Percentiles rank a stretch among this genome's conserved stretches.
Conservation (phyloP, 768 basidiomycete genomes). For the Gymnopilus junonius region DNA sequence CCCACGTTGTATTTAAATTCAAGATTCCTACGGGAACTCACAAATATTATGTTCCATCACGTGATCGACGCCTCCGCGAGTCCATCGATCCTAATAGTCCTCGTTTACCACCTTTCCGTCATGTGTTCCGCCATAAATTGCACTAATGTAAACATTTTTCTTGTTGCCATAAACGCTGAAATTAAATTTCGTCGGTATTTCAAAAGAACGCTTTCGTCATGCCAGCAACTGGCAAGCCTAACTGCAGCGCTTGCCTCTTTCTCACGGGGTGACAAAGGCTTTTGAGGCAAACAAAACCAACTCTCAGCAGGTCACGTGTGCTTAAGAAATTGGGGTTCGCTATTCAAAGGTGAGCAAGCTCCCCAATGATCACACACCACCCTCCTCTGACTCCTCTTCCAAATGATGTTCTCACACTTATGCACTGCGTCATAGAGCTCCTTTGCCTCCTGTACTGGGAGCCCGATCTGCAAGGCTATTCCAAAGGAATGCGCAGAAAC, state of each 20-base stretch:
- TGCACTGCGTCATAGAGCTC: neutral
- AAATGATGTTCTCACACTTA: neutral
- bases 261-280: no score
- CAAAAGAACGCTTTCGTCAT: no score
- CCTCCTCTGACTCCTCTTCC: neutral
- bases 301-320: no score
- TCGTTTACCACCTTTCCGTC: neutral
- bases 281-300: no score
- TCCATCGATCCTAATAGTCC: neutral
- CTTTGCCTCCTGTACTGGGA: neutral
- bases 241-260: no score
- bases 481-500: no score
- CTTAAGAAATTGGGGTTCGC: no score
- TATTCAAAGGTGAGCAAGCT: no score
- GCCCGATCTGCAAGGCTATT: neutral
- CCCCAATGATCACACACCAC: neutral
- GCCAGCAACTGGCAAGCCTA: no score
- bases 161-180: neutral
- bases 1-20: no score
- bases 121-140: no score
- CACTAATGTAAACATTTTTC: neutral
- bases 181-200: neutral
- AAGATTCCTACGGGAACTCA: no score
- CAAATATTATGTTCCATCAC: conserved; percentile 10
- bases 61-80: conserved; percentile 13